phyloP scores from a whole-genome alignment of 352 stramenopile species.

The Phytopythium delawarense region DNA sequence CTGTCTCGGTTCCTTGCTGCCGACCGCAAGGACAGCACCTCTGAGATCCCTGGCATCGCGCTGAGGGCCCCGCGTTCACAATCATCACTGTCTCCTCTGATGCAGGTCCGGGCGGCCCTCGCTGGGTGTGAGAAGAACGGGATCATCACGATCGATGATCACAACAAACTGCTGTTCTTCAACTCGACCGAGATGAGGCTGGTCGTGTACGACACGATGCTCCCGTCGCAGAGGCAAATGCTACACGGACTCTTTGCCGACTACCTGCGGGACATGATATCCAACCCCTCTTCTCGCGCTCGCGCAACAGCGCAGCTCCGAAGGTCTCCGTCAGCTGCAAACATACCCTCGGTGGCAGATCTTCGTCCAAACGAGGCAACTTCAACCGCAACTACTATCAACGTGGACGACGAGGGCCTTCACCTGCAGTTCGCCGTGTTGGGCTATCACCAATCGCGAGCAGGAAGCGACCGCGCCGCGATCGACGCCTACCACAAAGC shows the following conservation, averaged over 20 bases:
- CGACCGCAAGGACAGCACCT: constrained; percentile 29
- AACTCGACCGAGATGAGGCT: constrained; percentile 56
- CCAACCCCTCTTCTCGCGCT: background rate
- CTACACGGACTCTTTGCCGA: constrained; percentile 61
- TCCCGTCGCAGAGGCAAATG: constrained; percentile 59
- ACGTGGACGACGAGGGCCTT: background rate
- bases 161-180: constrained; percentile 61
- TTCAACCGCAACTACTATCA: background rate
- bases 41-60: constrained; percentile 21
- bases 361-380: background rate
- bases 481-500: constrained; percentile 62
- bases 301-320: background rate
- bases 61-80: constrained; percentile 37
- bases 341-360: background rate
- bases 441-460: constrained; percentile 60
- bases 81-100: constrained; percentile 33
- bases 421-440: constrained; percentile 64
- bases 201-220: constrained; percentile 37
- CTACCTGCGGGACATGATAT: constrained; percentile 38
- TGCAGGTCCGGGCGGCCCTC: constrained; percentile 54
- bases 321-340: background rate
- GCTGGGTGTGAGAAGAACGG: constrained; percentile 59
- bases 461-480: constrained; percentile 41
- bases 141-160: constrained; percentile 43
- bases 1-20: constrained; percentile 37